Evolutionary conservation across 2,329 filamentous ascomycete species (phyloP).

Genomic region (Cladorrhinum sp.): DNA sequence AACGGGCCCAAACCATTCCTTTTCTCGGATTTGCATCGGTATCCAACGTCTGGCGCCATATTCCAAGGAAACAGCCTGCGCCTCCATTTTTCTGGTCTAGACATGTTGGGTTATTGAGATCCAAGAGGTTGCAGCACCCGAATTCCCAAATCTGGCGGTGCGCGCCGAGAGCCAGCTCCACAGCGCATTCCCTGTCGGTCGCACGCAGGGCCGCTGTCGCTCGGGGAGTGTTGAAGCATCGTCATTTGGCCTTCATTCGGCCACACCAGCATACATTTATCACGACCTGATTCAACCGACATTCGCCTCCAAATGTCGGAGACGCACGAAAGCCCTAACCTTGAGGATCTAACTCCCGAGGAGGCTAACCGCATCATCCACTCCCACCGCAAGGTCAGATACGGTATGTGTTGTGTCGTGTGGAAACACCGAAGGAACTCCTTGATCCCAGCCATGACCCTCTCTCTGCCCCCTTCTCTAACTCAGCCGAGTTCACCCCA

Average conservation of each 20-base stretch:
- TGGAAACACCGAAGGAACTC: constrained; percentile 7
- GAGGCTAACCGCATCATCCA: constrained; percentile 68
- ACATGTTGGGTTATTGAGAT: background rate
- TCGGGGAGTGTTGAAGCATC: background rate
- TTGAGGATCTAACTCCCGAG: constrained; percentile 60
- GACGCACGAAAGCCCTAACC: constrained; percentile 42
- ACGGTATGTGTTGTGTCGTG: constrained; percentile 61
- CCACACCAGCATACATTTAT: constrained; percentile 1
- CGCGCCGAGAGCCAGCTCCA: background rate
- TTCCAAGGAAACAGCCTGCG: background rate
- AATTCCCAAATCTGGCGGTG: too few species aligned
- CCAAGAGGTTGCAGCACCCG: too few species aligned
- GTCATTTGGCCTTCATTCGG: constrained; percentile 11
- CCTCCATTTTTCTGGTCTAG: background rate
- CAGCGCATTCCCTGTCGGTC: background rate
- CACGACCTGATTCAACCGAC: constrained; percentile 1
- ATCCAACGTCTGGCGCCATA: constrained; percentile 19
- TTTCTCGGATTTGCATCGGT: constrained; percentile 31
- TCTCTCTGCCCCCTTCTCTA: background rate
- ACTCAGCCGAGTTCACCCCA: background rate
- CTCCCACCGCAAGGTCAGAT: constrained; percentile 66
- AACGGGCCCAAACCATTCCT: constrained; percentile 3
- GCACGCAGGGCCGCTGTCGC: background rate
- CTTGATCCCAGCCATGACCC: constrained; percentile 2
- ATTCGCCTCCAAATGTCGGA: constrained; percentile 39